phyloP scores from a whole-genome alignment of 108 stramenopile species.

The Pseudonitzschia delicatissima region DNA sequence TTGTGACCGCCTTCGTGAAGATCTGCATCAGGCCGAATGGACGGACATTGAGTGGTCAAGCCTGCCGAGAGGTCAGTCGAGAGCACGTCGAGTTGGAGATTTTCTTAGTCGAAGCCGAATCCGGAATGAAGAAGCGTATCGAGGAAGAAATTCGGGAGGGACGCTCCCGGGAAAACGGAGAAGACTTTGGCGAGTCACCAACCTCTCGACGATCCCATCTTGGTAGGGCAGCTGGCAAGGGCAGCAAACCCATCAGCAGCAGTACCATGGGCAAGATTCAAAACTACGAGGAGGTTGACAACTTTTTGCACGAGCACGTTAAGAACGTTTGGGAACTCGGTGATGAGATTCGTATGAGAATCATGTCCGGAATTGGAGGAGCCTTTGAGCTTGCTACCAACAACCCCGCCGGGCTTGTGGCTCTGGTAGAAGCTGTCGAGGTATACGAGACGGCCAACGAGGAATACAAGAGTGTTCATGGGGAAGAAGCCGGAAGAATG shows the following conservation, averaged over 20 bases:
- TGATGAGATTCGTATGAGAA: constrained; percentile 83
- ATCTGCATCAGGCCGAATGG: constrained; percentile 80
- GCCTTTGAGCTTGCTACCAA: constrained; percentile 83
- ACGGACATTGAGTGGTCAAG: constrained; percentile 81
- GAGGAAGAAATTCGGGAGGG: constrained; percentile 41
- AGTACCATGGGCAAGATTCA: constrained; percentile 12
- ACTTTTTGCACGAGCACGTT: constrained; percentile 79
- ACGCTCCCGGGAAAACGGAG: background rate
- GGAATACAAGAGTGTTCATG: constrained; percentile 60
- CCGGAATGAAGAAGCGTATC: constrained; percentile 75
- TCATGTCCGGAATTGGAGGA: constrained; percentile 72
- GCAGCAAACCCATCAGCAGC: background rate
- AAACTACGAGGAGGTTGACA: constrained; percentile 73
- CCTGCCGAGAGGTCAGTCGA: constrained; percentile 69
- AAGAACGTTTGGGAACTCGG: constrained; percentile 93
- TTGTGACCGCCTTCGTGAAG: constrained; percentile 83
- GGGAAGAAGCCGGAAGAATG: constrained; percentile 35
- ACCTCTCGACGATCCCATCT: background rate
- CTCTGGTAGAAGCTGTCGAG: constrained; percentile 85
- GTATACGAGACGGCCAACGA: constrained; percentile 80
- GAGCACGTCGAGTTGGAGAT: constrained; percentile 89
- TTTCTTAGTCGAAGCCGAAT: constrained; percentile 84
- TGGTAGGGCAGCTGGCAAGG: background rate
- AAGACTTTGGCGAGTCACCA: background rate
- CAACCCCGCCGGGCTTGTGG: constrained; percentile 89